Evolutionary conservation across 164 flowering plant genomes (phyloP), one percentile per base, ranked within the genome.

Genomic region (Nelumbo lutea): DNA sequence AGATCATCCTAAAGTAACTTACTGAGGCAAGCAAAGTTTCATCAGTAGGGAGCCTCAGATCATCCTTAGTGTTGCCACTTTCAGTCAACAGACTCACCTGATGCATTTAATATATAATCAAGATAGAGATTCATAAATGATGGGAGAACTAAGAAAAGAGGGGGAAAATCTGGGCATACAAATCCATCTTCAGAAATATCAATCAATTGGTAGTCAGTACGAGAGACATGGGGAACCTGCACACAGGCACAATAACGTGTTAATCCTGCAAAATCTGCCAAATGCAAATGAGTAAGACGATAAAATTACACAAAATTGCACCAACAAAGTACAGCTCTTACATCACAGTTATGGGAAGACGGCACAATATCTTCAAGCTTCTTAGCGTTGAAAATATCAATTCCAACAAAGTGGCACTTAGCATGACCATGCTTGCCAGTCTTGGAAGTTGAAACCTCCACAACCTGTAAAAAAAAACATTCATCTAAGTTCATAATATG

Each of bases 341-440:
- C 81, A 76, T 80, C 83, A 76, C 79, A 78, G 42, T 78, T 80
- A 47, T 80, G 79, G n/a, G 83, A 78, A 42, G 80, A 77, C 1
- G 80, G 83, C 0, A 80, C 79, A 62, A 80, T 77, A 75, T 80
- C 80, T 59, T 80, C 83, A 62, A 80, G 83, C 78, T 80, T 80
- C 48, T 76, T 80, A 1, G 62, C 75, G 59, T 65, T 80, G 68
- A 80, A 80, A 45, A 80, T 80, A 58, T 80, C 83, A 53, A 80
- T 80, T 10, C 58, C 83, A 50, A 80, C 83, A 69, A 80, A 80
- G 74, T 80, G 81, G 52, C 83, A 80, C n/a, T 80, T 80, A 6
- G 83, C 83, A 70, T 80, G 83, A 41, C 83, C 83, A 48, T 80
- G 80, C 80, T 80, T 80, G 44, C 83, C 81, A 64, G 83, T 80